Evolutionary conservation across 257 asterid genomes (phyloP).

Genomic region (Fraxinus anomala): DNA sequence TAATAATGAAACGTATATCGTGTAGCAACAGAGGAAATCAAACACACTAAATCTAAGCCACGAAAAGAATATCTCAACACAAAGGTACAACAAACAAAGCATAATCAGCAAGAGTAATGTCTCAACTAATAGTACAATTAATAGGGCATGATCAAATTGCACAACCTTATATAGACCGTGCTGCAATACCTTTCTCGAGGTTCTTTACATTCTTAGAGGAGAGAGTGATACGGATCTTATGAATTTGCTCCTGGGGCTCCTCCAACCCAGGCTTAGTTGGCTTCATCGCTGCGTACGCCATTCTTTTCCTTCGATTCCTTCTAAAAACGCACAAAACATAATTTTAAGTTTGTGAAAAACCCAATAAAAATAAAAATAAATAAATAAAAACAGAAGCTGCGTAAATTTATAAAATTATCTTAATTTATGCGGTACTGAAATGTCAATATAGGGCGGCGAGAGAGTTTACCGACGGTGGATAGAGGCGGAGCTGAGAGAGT

Average conservation of each 20-base stretch:
- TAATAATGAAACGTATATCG: not conserved
- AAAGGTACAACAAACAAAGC: not conserved
- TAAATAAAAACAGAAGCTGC: not conserved
- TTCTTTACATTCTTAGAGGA: conserved; percentile 63
- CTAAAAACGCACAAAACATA: not conserved
- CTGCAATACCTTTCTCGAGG: conserved; percentile 55
- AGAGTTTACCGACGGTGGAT: conserved; percentile 19
- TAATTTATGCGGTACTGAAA: not conserved
- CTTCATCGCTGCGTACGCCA: conserved; percentile 67
- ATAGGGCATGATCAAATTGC: not conserved
- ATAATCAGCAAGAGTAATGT: not conserved
- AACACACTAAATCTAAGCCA: not conserved
- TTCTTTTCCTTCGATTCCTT: conserved; percentile 6
- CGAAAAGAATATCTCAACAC: not conserved
- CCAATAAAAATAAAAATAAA: not conserved
- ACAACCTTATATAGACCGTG: not conserved
- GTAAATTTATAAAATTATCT: not conserved
- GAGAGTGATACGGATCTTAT: conserved; percentile 62
- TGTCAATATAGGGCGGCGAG: not conserved
- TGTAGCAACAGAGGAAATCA: not conserved
- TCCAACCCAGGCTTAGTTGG: conserved; percentile 57
- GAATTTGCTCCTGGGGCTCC: conserved; percentile 47
- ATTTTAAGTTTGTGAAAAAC: not conserved
- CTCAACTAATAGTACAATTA: not conserved
- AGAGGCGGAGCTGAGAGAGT: not conserved